Percentiles rank a stretch among this genome's conserved stretches.
Conservation (phyloP, 2,329 filamentous ascomycete species). For the Phyllosticta citribraziliensis region DNA sequence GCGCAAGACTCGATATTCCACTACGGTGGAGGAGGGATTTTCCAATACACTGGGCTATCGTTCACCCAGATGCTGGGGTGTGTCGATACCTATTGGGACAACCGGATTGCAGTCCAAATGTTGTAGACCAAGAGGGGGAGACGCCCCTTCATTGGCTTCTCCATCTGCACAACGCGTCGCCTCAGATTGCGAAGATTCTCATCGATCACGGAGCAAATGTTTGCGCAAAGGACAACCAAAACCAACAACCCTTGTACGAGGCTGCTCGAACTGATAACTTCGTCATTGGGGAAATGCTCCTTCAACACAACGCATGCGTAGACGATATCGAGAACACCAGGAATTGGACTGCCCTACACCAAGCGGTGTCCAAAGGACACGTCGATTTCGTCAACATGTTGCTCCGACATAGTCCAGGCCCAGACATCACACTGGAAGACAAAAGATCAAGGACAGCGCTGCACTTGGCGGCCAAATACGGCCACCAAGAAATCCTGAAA, state of each 20-base stretch:
- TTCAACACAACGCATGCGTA: background rate
- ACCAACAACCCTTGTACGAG: background rate
- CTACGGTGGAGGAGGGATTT: too few relatives aligned
- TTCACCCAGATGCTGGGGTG: too few relatives aligned
- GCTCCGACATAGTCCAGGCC: background rate
- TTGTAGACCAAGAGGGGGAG: background rate
- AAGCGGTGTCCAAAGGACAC: background rate
- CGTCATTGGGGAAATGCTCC: background rate
- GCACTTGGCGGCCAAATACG: background rate
- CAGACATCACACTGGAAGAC: background rate
- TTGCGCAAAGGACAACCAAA: background rate
- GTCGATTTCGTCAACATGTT: background rate
- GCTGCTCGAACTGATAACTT: background rate
- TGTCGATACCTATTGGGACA: too few relatives aligned
- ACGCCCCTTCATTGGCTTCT: background rate
- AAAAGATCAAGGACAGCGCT: background rate
- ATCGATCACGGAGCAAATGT: background rate
- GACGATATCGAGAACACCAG: background rate
- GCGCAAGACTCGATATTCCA: too few relatives aligned
- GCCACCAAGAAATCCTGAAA: background rate
- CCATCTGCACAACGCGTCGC: background rate
- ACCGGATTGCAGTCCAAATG: background rate
- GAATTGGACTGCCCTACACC: background rate
- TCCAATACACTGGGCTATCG: too few relatives aligned
- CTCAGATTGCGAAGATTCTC: background rate